Conservation (phyloP, 768 basidiomycete species). For the Hericium coralloides region DNA sequence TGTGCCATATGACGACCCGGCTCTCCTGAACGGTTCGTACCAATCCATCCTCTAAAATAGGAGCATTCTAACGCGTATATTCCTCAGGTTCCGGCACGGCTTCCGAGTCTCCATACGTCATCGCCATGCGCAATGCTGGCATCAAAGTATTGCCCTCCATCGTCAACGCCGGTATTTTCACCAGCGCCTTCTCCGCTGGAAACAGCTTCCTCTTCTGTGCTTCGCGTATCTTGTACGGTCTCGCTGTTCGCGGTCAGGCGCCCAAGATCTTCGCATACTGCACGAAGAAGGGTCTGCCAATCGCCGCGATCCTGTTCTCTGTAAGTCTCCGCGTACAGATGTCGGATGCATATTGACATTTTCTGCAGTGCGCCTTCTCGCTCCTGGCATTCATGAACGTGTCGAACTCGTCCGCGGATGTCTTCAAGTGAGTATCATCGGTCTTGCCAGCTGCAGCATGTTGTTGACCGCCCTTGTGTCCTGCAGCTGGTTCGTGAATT, state of each 20-base stretch:
- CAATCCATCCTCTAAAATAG: background rate
- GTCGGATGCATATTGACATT: background rate
- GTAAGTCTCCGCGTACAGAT: constrained; percentile 13
- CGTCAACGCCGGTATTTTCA: constrained; percentile 65
- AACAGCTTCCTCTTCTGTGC: constrained; percentile 55
- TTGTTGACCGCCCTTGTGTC: background rate
- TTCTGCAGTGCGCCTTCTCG: constrained; percentile 28
- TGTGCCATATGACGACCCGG: constrained; percentile 56
- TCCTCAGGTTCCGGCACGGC: constrained; percentile 44
- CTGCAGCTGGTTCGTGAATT: constrained; percentile 56
- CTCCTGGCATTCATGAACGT: constrained; percentile 60
- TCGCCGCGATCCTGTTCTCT: constrained; percentile 24
- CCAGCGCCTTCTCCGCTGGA: constrained; percentile 64
- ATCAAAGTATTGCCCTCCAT: constrained; percentile 60
- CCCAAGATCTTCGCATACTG: constrained; percentile 36
- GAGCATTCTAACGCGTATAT: background rate
- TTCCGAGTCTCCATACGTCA: constrained; percentile 78
- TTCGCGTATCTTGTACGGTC: constrained; percentile 32
- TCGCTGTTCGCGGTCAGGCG: constrained; percentile 30
- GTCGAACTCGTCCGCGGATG: constrained; percentile 42
- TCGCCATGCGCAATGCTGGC: constrained; percentile 66
- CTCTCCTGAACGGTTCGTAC: constrained; percentile 30
- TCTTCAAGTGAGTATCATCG: constrained; percentile 39
- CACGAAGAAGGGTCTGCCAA: constrained; percentile 43
- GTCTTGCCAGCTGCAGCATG: background rate